Conservation (phyloP, 495 filamentous ascomycete species). For the Halenospora varia region DNA sequence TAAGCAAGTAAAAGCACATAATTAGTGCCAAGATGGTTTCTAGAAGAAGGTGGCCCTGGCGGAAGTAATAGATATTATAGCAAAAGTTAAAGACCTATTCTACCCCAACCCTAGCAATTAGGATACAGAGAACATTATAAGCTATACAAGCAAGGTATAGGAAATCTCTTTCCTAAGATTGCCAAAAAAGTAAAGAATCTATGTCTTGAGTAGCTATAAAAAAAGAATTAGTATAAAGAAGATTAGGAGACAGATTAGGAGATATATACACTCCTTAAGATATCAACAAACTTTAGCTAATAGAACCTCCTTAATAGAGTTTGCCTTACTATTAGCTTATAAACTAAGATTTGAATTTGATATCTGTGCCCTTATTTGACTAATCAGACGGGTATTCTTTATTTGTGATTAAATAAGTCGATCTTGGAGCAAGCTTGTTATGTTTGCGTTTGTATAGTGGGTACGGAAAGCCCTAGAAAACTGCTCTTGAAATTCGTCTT, state of each 20-base stretch:
- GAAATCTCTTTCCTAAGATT: background rate
- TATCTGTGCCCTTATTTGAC: background rate
- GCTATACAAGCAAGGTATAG: background rate
- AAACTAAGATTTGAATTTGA: too few species aligned
- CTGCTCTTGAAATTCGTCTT: background rate
- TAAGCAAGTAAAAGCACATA: background rate
- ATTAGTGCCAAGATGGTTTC: background rate
- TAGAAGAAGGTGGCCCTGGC: background rate
- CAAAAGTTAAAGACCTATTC: background rate
- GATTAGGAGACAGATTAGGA: background rate
- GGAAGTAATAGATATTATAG: background rate
- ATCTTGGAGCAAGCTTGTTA: background rate
- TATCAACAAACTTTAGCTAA: background rate
- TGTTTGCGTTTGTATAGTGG: background rate
- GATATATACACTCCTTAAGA: background rate
- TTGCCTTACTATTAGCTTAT: too few species aligned
- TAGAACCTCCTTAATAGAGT: background rate
- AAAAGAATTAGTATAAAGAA: background rate
- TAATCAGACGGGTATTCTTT: background rate
- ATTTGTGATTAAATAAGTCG: background rate
- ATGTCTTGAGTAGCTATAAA: background rate
- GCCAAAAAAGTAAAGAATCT: background rate
- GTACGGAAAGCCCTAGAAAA: background rate
- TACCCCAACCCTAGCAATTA: background rate
- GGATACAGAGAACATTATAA: background rate